These are phyloP conservation scores for Turnera subulata DNA, from an alignment of 345 rosid species.

Conservation along the genomic window DNA sequence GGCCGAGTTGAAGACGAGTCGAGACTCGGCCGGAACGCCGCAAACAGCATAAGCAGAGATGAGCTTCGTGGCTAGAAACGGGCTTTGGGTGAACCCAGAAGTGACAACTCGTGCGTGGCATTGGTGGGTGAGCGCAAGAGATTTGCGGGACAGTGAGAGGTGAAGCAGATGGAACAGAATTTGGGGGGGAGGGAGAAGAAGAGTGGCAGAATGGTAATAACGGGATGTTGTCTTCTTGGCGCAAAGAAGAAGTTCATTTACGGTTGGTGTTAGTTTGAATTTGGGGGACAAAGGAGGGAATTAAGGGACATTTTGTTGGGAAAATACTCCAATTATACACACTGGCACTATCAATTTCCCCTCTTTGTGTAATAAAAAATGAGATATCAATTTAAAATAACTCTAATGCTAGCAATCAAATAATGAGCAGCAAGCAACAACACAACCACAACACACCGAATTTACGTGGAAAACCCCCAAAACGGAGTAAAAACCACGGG, in stretches of 20 bases:
- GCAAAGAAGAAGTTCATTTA: constrained; percentile 14
- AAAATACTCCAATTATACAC: too few species aligned
- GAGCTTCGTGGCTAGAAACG: constrained; percentile 53
- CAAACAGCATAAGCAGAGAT: constrained; percentile 48
- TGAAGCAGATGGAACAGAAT: constrained; percentile 38
- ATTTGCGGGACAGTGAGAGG: constrained; percentile 27
- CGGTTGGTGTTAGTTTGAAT: neutral
- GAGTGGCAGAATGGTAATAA: constrained; percentile 22
- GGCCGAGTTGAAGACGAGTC: constrained; percentile 41
- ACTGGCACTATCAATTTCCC: too few species aligned
- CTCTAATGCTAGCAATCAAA: too few species aligned
- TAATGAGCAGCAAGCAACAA: too few species aligned
- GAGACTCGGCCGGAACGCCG: constrained; percentile 23
- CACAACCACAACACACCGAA: too few species aligned
- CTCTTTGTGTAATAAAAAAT: too few species aligned
- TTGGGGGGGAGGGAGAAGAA: constrained; percentile 12
- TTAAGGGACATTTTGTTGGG: neutral
- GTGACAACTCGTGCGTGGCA: constrained; percentile 44
- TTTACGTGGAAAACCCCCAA: too few species aligned
- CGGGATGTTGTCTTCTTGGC: constrained; percentile 4
- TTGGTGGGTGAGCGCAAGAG: constrained; percentile 35
- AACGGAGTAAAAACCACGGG: too few species aligned
- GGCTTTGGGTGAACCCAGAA: constrained; percentile 30
- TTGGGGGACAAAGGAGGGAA: neutral
- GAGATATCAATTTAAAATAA: too few species aligned